phyloP scores from a whole-genome alignment of 108 stramenopile species.

The Pseudonitzschia delicatissima region DNA sequence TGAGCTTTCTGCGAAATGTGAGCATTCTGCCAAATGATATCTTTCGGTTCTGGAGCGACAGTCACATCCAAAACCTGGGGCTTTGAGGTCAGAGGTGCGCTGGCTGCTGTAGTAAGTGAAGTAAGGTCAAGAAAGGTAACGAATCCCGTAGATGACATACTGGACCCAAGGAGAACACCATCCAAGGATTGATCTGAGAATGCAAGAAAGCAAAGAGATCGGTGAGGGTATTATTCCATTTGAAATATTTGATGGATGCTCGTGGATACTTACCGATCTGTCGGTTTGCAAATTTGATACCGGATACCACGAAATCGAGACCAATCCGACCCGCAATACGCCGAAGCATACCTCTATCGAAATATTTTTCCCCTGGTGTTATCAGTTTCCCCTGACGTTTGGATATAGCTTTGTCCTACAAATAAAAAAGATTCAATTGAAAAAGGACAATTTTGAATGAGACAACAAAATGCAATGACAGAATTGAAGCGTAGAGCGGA shows the following conservation, averaged over 20 bases:
- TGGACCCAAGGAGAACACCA: constrained; percentile 55
- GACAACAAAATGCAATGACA: not conserved
- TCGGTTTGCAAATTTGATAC: constrained; percentile 41
- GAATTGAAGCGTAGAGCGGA: not conserved
- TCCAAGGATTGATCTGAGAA: constrained; percentile 36
- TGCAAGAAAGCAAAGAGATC: constrained; percentile 3
- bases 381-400: not conserved
- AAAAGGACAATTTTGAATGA: not conserved
- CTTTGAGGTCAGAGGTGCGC: constrained; percentile 66
- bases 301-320: constrained; percentile 57
- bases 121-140: constrained; percentile 84
- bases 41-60: constrained; percentile 84
- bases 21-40: constrained; percentile 85
- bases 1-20: constrained; percentile 46
- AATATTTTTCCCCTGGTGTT: constrained; percentile 1
- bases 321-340: constrained; percentile 53
- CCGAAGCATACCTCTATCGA: constrained; percentile 11
- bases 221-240: not conserved
- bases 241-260: not conserved
- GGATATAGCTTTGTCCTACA: constrained; percentile 12
- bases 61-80: constrained; percentile 54
- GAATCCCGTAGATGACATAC: constrained; percentile 87
- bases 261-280: constrained; percentile 37
- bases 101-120: constrained; percentile 69
- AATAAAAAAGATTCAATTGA: not conserved